A percentile compares a stretch with the other conserved stretches of the same genome.
Evolutionary conservation across 768 basidiomycete genomes (phyloP).

Genomic region (Dictyophora rubrovolvata): DNA sequence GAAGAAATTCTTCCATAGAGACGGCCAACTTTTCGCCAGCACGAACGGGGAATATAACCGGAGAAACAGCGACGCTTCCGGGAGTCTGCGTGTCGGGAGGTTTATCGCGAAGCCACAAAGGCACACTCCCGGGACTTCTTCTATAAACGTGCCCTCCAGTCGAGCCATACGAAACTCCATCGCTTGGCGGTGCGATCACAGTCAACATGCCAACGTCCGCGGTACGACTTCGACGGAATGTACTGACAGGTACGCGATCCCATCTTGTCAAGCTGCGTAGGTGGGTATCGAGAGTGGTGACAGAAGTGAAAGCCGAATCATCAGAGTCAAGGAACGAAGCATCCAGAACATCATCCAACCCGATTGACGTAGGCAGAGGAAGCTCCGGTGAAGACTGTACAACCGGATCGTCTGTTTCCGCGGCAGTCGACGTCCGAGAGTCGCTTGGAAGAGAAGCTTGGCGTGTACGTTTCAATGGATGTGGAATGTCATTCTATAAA

Average conservation of each 20-base stretch:
- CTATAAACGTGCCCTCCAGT: constrained; percentile 36
- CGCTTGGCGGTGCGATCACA: constrained; percentile 11
- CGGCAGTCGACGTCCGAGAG: constrained; percentile 6
- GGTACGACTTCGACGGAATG: constrained; percentile 54
- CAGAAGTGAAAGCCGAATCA: constrained; percentile 18
- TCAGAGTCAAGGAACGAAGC: constrained; percentile 60
- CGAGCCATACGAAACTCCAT: constrained; percentile 15
- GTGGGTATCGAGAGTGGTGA: constrained; percentile 28
- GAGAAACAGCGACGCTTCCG: constrained; percentile 33
- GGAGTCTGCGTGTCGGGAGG: constrained; percentile 17
- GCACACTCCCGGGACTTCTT: constrained; percentile 43
- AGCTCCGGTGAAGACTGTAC: constrained; percentile 25
- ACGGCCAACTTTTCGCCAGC: constrained; percentile 53
- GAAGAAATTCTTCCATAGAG: constrained; percentile 19
- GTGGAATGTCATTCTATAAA: constrained; percentile 5
- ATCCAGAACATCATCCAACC: constrained; percentile 70
- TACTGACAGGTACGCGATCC: constrained; percentile 64
- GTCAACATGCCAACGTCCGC: neutral
- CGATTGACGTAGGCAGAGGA: constrained; percentile 36
- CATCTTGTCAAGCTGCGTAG: constrained; percentile 50
- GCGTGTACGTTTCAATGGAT: constrained; percentile 6
- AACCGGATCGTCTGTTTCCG: constrained; percentile 14
- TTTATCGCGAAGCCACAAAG: constrained; percentile 37
- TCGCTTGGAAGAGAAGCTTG: constrained; percentile 8
- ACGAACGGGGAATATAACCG: constrained; percentile 40